phyloP scores from a whole-genome alignment of 495 filamentous ascomycete genomes.

The Penicillium cinerascens region DNA sequence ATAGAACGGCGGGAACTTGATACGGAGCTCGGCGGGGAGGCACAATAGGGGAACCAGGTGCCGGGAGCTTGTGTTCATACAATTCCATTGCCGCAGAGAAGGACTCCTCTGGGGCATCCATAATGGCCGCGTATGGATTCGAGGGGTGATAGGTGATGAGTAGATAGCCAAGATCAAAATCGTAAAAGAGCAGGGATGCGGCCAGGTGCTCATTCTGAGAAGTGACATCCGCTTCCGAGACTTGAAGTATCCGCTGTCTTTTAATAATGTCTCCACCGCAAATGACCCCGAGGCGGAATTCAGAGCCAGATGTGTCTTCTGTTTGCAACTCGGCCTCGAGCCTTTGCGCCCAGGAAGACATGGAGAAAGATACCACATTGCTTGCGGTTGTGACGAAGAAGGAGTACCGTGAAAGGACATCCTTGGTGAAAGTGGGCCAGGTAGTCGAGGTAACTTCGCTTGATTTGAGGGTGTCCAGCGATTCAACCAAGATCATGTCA shows the following conservation, averaged over 20 bases:
- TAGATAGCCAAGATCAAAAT: slow-evolving; percentile 75
- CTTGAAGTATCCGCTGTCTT: slow-evolving; percentile 54
- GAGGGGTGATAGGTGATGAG: slow-evolving; percentile 66
- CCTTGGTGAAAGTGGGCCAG: slow-evolving; percentile 73
- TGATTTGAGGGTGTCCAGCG: slow-evolving; percentile 60
- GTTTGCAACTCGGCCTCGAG: slow-evolving; percentile 72
- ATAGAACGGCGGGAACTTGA: slow-evolving; percentile 64
- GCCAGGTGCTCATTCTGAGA: slow-evolving; percentile 44
- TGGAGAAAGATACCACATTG: slow-evolving; percentile 67
- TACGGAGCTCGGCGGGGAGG: slow-evolving; percentile 61
- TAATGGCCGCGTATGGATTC: slow-evolving; percentile 59
- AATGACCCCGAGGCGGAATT: slow-evolving; percentile 70
- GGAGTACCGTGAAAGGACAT: slow-evolving; percentile 68
- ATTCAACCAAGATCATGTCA: slow-evolving; percentile 49
- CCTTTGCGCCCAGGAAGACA: slow-evolving; percentile 69
- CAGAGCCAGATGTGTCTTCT: slow-evolving; percentile 60
- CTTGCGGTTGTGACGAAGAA: slow-evolving; percentile 73
- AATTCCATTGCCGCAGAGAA: slow-evolving; percentile 29
- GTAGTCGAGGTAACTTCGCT: slow-evolving; percentile 38
- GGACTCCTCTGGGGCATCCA: slow-evolving; percentile 59
- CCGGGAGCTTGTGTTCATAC: slow-evolving; percentile 22
- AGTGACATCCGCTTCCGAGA: slow-evolving; percentile 41
- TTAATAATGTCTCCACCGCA: slow-evolving; percentile 58
- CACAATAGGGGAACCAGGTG: slow-evolving; percentile 21
- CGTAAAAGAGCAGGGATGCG: slow-evolving; percentile 62